phyloP scores from a whole-genome alignment of 345 rosid species.

The Raphanus sativus region DNA sequence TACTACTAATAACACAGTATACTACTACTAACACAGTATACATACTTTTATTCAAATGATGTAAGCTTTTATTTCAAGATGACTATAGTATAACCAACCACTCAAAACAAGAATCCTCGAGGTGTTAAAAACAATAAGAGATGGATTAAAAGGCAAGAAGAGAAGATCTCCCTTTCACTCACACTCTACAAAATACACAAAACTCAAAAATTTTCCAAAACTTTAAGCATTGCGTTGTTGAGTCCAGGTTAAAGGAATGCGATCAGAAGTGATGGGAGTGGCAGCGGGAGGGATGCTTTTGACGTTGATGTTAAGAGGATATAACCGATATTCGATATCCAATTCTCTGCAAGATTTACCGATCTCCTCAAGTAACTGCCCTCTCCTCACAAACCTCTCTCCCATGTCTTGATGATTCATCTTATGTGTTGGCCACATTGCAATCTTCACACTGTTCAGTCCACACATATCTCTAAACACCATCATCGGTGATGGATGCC shows the following conservation, averaged over 20 bases:
- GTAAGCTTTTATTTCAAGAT: background rate
- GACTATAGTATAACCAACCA: background rate
- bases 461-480: conserved; percentile 60
- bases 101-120: background rate
- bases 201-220: conserved; percentile 6
- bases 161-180: conserved; percentile 1
- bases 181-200: conserved; percentile 14
- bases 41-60: background rate
- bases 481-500: conserved; percentile 66
- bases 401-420: conserved; percentile 87
- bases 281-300: conserved; percentile 55
- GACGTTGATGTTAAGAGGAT: conserved; percentile 63
- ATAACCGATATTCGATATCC: conserved; percentile 68
- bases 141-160: background rate
- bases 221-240: conserved; percentile 32
- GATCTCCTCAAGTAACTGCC: conserved; percentile 68
- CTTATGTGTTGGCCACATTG: conserved; percentile 65
- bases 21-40: background rate
- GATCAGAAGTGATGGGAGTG: conserved; percentile 36
- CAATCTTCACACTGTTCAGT: conserved; percentile 58
- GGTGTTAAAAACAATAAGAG: background rate
- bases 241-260: conserved; percentile 43
- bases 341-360: conserved; percentile 65
- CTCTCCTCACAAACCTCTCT: conserved; percentile 58
- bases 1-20: background rate